Base-by-base conservation (phyloP, 2,329 filamentous ascomycete genomes). In the Colletotrichum limetticola region DNA sequence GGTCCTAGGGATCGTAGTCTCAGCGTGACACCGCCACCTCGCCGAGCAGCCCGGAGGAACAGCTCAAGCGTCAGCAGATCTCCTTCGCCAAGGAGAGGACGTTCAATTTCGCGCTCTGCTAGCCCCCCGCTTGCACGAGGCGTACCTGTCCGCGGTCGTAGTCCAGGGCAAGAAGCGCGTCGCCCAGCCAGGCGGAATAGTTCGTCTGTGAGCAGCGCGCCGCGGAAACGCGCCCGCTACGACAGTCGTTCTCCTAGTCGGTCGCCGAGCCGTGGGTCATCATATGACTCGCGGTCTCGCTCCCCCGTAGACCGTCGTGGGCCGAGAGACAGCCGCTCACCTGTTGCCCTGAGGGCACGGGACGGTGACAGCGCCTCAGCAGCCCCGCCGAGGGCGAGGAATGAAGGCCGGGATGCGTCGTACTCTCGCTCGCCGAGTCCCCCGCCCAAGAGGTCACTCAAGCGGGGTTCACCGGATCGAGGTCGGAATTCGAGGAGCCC, bases 51-150 rank as follows among this genome's bases (percentile, higher is more conserved):
- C 32, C 72, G 79, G 22, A 77, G 80, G 35, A 81, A 80, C 68
- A 82, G 80, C 76, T 82, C 81, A 6, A 82, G 81, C 2, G 74
- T 78, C 37, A 81, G 82, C 68, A 77, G 76, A 42, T 78, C 75
- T 11, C 79, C 77, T 2, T 75, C 77, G n/a, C 42, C 65, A 49
- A 59, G 77, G 72, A 74, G 75, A 12, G 76, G 74, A 11, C 77
- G 75, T 52, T 75, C 71, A 35, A 76, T 68, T 32, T 79, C 79
- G 8, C 75, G 76, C 32, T 80, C 78, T 9, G 74, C 68, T 32
- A 77, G 49, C 67, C 68, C 61, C 19, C 66, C 59, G n/a, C 66
- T 71, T 16, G 57, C 70, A 16, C 57, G 66, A 26, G 71, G 66
- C 6, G 59, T 46, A 8, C 58, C 63, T 9, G 42, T 67, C n/a